phyloP scores from a whole-genome alignment of 148 eudicot species.

The Silene uniflora region DNA sequence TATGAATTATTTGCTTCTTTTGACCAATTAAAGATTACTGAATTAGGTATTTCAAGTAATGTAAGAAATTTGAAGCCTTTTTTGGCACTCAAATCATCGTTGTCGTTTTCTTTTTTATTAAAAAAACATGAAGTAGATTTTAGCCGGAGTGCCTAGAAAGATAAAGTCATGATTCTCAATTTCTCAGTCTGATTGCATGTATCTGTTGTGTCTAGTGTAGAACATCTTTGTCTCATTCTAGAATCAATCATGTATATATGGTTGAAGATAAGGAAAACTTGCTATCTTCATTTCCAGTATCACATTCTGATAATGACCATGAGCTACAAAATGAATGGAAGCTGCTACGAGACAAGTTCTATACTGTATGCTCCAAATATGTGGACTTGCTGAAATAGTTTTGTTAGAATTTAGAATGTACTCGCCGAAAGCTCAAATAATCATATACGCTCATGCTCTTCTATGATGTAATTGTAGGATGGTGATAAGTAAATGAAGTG shows the following conservation, averaged over 20 bases:
- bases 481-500: too few species aligned
- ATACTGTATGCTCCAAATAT: conserved; percentile 41
- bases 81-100: too few species aligned
- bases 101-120: too few species aligned
- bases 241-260: neutral
- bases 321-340: conserved; percentile 84
- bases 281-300: conserved; percentile 1
- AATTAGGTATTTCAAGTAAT: too few species aligned
- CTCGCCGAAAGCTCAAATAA: neutral
- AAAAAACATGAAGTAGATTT: neutral
- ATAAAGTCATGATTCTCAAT: neutral
- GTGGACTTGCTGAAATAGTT: neutral
- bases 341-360: conserved; percentile 61
- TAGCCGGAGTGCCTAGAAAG: neutral
- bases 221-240: neutral
- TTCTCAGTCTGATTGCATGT: neutral
- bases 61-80: too few species aligned
- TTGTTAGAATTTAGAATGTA: neutral
- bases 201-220: neutral
- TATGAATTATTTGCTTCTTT: too few species aligned
- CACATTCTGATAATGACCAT: conserved; percentile 29
- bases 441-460: conserved; percentile 11
- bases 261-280: neutral
- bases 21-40: too few species aligned
- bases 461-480: conserved; percentile 37